A percentile compares a stretch with the other conserved stretches of the same genome.
Evolutionary conservation across 176 grass and related monocot genomes (phyloP).

Genomic region (Avena sativa): DNA sequence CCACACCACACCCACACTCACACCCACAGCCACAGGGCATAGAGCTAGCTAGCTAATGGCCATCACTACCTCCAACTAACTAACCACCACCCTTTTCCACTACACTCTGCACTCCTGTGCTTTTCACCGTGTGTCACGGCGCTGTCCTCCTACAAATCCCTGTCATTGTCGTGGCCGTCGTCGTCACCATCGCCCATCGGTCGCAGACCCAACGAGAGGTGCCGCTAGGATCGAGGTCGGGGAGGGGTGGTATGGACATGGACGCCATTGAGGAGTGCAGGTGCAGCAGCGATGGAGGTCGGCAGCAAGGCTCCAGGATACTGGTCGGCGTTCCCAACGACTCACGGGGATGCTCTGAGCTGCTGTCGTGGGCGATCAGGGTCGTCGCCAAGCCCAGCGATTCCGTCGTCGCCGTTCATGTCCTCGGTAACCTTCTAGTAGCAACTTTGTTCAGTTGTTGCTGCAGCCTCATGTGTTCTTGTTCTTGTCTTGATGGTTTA

Average conservation of each 20-base stretch:
- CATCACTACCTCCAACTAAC: constrained; percentile 60
- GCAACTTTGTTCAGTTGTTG: neutral
- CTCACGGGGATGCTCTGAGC: constrained; percentile 64
- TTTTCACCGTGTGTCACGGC: constrained; percentile 48
- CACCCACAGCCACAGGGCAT: neutral
- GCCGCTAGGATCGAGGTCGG: constrained; percentile 18
- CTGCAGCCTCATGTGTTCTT: neutral
- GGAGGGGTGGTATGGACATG: constrained; percentile 39
- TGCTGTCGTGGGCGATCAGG: constrained; percentile 84
- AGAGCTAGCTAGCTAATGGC: constrained; percentile 47
- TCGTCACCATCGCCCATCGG: constrained; percentile 7
- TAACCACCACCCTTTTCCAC: constrained; percentile 46
- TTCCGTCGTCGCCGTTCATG: constrained; percentile 79
- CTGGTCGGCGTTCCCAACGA: constrained; percentile 75
- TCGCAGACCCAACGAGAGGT: neutral
- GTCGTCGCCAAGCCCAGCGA: constrained; percentile 70
- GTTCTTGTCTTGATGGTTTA: neutral
- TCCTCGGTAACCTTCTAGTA: constrained; percentile 60
- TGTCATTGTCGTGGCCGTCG: constrained; percentile 48
- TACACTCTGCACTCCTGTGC: constrained; percentile 35
- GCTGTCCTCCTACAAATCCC: constrained; percentile 57
- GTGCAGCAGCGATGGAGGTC: constrained; percentile 21
- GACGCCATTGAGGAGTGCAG: constrained; percentile 73
- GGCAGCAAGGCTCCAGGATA: constrained; percentile 53
- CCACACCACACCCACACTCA: neutral